Evolutionary conservation across 257 asterid species (phyloP).

Genomic region (Solanum peruvianum): DNA sequence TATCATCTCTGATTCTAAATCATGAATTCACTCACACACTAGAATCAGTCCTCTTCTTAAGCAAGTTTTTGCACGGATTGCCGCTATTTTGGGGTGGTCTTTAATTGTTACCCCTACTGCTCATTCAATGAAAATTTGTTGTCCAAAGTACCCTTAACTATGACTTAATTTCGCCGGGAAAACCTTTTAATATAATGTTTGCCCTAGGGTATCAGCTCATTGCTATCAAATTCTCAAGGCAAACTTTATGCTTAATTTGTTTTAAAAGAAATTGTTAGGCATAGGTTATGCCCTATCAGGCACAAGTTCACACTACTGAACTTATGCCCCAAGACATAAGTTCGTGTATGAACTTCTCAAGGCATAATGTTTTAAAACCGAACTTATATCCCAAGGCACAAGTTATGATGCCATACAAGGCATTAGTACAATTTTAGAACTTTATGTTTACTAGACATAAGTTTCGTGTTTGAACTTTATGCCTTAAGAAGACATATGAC

Average conservation of each 20-base stretch:
- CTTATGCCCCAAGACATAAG: background rate
- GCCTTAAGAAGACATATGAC: background rate
- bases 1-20: background rate
- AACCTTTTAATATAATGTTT: background rate
- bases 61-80: background rate
- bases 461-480: background rate
- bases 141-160: background rate
- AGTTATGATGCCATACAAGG: background rate
- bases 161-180: background rate
- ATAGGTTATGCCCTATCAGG: background rate
- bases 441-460: background rate
- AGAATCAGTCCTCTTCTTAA: background rate
- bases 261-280: background rate
- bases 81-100: background rate
- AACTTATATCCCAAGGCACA: background rate
- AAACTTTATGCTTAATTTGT: background rate
- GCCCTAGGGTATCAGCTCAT: background rate
- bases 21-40: background rate
- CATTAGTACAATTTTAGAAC: background rate
- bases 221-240: background rate
- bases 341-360: background rate
- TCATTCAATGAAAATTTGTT: background rate
- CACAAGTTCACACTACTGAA: background rate
- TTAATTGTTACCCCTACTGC: background rate
- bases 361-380: background rate